Evolutionary conservation across 345 rosid genomes (phyloP).

Genomic region (Sisymbrium altissimum): DNA sequence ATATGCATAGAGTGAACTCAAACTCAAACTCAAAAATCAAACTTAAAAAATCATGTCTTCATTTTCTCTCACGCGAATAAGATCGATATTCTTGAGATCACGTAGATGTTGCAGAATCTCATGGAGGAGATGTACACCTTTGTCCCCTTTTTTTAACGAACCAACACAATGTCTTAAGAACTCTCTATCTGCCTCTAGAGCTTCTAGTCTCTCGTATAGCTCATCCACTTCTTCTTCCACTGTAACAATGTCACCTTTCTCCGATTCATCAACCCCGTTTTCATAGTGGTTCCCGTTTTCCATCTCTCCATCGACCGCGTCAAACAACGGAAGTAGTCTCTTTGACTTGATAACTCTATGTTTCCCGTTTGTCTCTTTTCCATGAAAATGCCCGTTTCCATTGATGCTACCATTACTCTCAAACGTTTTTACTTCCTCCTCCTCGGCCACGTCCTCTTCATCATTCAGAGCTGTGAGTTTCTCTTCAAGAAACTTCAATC

Average conservation of each 20-base stretch:
- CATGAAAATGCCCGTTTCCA: constrained; percentile 56
- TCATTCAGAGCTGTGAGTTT: constrained; percentile 54
- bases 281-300: constrained; percentile 42
- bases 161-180: constrained; percentile 79
- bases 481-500: constrained; percentile 86
- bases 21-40: constrained; percentile 5
- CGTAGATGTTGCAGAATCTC: constrained; percentile 89
- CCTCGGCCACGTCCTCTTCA: constrained; percentile 49
- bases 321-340: constrained; percentile 85
- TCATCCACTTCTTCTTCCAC: constrained; percentile 82
- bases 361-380: constrained; percentile 57
- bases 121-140: constrained; percentile 72
- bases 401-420: constrained; percentile 46
- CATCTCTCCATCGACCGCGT: constrained; percentile 57
- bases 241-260: constrained; percentile 27
- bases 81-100: constrained; percentile 62
- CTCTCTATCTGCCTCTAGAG: constrained; percentile 89
- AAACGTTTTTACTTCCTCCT: constrained; percentile 48
- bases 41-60: constrained; percentile 36
- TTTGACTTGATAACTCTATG: constrained; percentile 56
- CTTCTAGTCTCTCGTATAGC: constrained; percentile 83
- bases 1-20: constrained; percentile 8
- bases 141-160: constrained; percentile 90
- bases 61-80: constrained; percentile 42
- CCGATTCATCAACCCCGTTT: constrained; percentile 28